Percentiles rank a stretch among this genome's conserved stretches.
Conservation (phyloP, 2,329 filamentous ascomycete species). For the Aspergillus hiratsukae region DNA sequence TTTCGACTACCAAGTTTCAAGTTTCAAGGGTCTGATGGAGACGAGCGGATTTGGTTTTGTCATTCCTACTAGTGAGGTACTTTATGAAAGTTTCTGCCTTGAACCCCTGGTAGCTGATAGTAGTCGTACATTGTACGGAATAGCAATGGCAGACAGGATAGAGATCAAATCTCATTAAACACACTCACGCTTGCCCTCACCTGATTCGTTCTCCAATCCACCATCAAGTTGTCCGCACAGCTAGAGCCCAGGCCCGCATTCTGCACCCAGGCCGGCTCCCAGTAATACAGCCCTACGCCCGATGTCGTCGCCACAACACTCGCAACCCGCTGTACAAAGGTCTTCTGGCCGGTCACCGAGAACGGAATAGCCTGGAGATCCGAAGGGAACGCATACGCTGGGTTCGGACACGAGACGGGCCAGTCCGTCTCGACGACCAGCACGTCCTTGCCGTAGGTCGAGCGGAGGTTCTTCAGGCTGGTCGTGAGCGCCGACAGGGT, state of each 20-base stretch:
- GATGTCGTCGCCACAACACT: constrained; percentile 50
- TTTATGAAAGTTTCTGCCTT: neutral
- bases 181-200: constrained; percentile 56
- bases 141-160: neutral
- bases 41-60: too few relatives aligned
- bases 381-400: constrained; percentile 55
- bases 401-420: constrained; percentile 60
- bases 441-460: constrained; percentile 60
- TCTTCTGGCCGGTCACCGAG: constrained; percentile 58
- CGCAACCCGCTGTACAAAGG: constrained; percentile 59
- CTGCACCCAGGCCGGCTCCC: constrained; percentile 68
- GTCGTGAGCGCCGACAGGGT: constrained; percentile 55
- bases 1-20: neutral
- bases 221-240: constrained; percentile 61
- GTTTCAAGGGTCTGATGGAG: neutral
- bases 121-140: neutral
- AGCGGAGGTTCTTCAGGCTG: constrained; percentile 56
- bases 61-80: too few relatives aligned
- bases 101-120: neutral
- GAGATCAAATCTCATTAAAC: constrained; percentile 47
- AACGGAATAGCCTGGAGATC: constrained; percentile 60
- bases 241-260: constrained; percentile 63
- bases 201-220: constrained; percentile 48
- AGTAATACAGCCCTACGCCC: constrained; percentile 64
- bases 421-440: constrained; percentile 69